Evolutionary conservation across 441 rosid species (phyloP), one percentile per base, ranked within the genome.

Genomic region (Croton setiger): DNA sequence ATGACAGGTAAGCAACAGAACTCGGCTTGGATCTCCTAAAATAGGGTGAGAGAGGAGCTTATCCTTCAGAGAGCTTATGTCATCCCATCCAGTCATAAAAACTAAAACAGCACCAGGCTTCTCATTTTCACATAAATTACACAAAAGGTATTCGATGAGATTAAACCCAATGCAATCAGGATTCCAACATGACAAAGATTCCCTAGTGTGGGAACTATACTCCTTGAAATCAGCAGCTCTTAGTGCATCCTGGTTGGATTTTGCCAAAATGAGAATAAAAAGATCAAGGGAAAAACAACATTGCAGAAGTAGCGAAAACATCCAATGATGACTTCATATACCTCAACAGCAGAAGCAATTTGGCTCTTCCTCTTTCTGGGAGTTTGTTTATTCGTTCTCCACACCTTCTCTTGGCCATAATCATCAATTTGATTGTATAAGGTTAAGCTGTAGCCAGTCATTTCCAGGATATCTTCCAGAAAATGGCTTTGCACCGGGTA

Each of bases 61-160:
- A 52, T 93, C 98, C 83, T 91, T 91, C 54, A 93, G 78, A 61
- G 97, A 81, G 82, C 76, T 81, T 72, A 91, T 91, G 83, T 93
- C 98, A 74, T 93, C 98, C 97, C 96, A 91, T 57, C 98, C 98
- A 76, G 94, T 93, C 96, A 93, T 82, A 77, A 93, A 93, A 69
- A 93, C 90, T 48, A 93, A 78, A 70, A 93, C 83, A 68, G 94
- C 92, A 74, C 98, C 98, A 21, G 87, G 90, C 65, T 75, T 76
- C 80, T 82, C 93, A 63, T 86, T 81, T 84, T 88, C 87, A 60
- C 95, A 91, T 57, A 93, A 86, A 62, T 76, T 23, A 73, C 81
- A 81, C 63, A 93, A 81, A 71, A 93, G 74, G 73, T 75, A 73
- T 73, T 91, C 96, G 73, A 93, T 89, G 66, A 93, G 90, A 85